Conservation (phyloP, 2,329 filamentous ascomycete genomes). For the Rhexocercosporidium sp. region DNA sequence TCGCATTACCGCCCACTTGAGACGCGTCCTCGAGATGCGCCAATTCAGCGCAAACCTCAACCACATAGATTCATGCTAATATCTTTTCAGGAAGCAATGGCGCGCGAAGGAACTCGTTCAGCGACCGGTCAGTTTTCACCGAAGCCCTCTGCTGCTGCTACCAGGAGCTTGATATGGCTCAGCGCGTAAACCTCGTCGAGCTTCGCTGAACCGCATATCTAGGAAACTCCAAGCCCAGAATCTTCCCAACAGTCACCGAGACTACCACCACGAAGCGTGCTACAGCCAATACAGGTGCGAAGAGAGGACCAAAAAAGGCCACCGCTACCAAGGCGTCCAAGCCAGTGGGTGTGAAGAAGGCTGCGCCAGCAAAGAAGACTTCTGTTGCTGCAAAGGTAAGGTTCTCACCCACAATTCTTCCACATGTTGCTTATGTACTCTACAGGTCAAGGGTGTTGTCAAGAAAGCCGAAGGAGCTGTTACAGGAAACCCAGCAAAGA, state of each 20-base stretch:
- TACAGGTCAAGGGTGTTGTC: slow-evolving; percentile 40
- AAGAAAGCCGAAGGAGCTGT: slow-evolving; percentile 42
- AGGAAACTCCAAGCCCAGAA: slow-evolving; percentile 39
- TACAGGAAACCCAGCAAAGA: slow-evolving; percentile 45
- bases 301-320: slow-evolving; percentile 41
- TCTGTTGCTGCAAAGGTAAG: slow-evolving; percentile 39
- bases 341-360: slow-evolving; percentile 41
- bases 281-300: slow-evolving; percentile 39
- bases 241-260: slow-evolving; percentile 38
- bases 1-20: slow-evolving; percentile 28
- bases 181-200: slow-evolving; percentile 32
- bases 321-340: slow-evolving; percentile 42
- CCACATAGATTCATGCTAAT: slow-evolving; percentile 35
- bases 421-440: slow-evolving; percentile 25
- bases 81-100: slow-evolving; percentile 37
- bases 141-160: slow-evolving; percentile 21
- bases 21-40: slow-evolving; percentile 38
- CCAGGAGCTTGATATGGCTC: slow-evolving; percentile 27
- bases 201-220: slow-evolving; percentile 36
- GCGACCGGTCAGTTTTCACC: slow-evolving; percentile 37
- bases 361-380: slow-evolving; percentile 41
- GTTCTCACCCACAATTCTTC: slow-evolving; percentile 10
- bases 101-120: slow-evolving; percentile 39
- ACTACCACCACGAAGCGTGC: slow-evolving; percentile 36
- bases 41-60: slow-evolving; percentile 30